A percentile compares a stretch with the other conserved stretches of the same genome.
Evolutionary conservation across 768 basidiomycete species (phyloP).

Genomic region (Tulasnella sp.): DNA sequence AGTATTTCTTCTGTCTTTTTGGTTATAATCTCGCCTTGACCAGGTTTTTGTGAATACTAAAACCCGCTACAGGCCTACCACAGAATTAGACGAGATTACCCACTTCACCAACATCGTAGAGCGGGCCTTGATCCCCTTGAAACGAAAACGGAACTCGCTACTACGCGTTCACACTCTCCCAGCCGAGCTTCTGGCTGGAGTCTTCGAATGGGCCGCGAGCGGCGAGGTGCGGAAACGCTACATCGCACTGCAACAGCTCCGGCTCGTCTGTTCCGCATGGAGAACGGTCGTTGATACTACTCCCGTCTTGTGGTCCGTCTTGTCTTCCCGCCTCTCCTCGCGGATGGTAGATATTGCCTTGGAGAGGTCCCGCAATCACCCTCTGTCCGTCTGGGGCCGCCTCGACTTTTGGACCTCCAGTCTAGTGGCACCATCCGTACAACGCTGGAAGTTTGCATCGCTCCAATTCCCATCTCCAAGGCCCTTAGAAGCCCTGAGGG

Average conservation of each 20-base stretch:
- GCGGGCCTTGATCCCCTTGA: neutral
- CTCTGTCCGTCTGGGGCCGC: neutral
- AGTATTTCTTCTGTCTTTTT: neutral
- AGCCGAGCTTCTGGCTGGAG: neutral
- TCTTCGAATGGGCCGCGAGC: neutral
- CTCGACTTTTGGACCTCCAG: neutral
- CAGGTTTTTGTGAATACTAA: neutral
- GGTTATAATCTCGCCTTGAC: neutral
- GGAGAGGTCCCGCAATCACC: conserved; percentile 1
- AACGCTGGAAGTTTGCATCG: neutral
- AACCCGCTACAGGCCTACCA: neutral
- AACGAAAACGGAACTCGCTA: neutral
- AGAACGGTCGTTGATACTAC: neutral
- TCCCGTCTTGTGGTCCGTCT: neutral
- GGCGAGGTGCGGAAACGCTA: neutral
- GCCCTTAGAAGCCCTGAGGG: neutral
- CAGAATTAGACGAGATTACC: neutral
- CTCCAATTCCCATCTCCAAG: neutral
- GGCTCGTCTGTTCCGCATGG: neutral
- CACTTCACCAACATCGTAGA: neutral
- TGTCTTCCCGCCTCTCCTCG: neutral
- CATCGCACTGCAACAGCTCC: neutral
- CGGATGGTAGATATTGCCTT: neutral
- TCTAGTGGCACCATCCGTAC: neutral
- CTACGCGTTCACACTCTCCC: neutral